These are phyloP conservation scores for Barnettozyma vustinii DNA, from an alignment of 805 yeast species.

Conservation along the genomic window DNA sequence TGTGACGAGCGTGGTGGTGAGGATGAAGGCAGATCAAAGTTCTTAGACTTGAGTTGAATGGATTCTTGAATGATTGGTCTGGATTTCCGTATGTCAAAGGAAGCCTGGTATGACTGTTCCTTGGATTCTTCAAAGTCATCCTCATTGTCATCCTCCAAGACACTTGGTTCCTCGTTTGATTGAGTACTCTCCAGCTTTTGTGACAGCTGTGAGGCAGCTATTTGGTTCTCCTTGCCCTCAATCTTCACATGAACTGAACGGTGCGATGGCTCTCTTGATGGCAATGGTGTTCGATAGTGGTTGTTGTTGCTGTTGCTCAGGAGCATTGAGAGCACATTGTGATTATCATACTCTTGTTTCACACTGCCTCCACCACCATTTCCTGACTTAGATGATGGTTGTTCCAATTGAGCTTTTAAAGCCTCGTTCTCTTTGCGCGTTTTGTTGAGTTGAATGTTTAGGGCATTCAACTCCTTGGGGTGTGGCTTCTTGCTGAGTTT, in stretches of 20 bases:
- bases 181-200: constrained; percentile 4
- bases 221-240: constrained; percentile 1
- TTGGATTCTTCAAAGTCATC: constrained; percentile 1
- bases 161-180: constrained; percentile 7
- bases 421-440: constrained; percentile 1
- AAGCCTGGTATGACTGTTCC: constrained; percentile 1
- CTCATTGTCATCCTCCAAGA: constrained; percentile 1
- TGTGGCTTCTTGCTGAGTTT: neutral
- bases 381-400: neutral
- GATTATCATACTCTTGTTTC: neutral
- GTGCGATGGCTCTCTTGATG: neutral
- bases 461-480: constrained; percentile 5
- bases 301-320: constrained; percentile 1
- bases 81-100: constrained; percentile 8
- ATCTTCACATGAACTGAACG: neutral
- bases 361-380: neutral
- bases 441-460: constrained; percentile 7
- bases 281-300: neutral
- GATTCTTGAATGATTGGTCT: constrained; percentile 11
- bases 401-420: neutral
- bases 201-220: neutral
- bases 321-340: constrained; percentile 5
- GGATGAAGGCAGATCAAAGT: constrained; percentile 12
- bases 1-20: constrained; percentile 3
- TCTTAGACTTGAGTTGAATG: constrained; percentile 12